phyloP scores from a whole-genome alignment of 352 stramenopile species.

The Globisporangium perplexum region DNA sequence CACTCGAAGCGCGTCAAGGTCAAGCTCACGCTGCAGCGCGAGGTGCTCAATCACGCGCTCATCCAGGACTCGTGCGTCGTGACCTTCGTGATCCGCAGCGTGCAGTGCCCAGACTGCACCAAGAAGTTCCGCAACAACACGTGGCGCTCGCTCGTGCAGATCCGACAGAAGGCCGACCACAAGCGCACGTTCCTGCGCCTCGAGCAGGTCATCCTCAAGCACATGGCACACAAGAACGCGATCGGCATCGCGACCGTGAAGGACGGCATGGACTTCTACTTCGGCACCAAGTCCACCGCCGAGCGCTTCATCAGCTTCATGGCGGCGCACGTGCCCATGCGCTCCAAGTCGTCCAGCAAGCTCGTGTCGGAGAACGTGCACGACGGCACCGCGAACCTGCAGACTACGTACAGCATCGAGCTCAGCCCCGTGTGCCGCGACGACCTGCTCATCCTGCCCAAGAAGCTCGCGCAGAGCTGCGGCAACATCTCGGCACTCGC shows the following conservation, averaged over 20 bases:
- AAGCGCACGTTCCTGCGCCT: constrained; percentile 71
- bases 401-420: constrained; percentile 67
- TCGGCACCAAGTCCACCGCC: constrained; percentile 41
- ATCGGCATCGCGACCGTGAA: constrained; percentile 58
- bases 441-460: constrained; percentile 58
- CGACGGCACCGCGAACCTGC: constrained; percentile 56
- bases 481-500: constrained; percentile 62
- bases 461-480: constrained; percentile 49
- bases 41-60: constrained; percentile 65
- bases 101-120: constrained; percentile 69
- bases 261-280: constrained; percentile 83
- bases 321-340: constrained; percentile 50
- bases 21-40: constrained; percentile 56
- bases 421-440: constrained; percentile 71
- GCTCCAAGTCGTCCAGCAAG: constrained; percentile 65
- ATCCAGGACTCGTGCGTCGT: constrained; percentile 65
- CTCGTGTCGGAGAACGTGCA: constrained; percentile 70
- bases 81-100: constrained; percentile 54
- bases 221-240: constrained; percentile 54
- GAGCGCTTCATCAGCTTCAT: constrained; percentile 68
- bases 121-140: constrained; percentile 69
- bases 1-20: constrained; percentile 80
- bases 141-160: constrained; percentile 66
- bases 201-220: constrained; percentile 73
- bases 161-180: constrained; percentile 70